Percentiles rank a stretch among this genome's conserved stretches.
phyloP scores from a whole-genome alignment of 179 eudicot genomes.

The Vitellaria paradoxa region DNA sequence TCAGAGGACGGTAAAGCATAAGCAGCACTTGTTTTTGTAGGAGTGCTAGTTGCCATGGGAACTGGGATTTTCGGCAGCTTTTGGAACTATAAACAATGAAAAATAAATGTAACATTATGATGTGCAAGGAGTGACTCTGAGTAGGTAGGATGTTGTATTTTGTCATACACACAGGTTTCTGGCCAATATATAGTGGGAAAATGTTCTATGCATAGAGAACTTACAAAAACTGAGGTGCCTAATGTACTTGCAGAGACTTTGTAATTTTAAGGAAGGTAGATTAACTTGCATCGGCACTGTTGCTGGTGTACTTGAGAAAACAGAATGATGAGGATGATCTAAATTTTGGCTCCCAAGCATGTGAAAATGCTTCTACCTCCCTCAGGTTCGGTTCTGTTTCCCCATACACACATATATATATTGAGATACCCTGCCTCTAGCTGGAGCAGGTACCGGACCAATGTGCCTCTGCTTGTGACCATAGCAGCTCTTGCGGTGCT shows the following conservation, averaged over 20 bases:
- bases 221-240: not conserved
- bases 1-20: constrained; percentile 3
- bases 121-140: constrained; percentile 12
- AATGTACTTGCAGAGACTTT: not conserved
- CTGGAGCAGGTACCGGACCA: too few species aligned
- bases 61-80: not conserved
- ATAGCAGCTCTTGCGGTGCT: too few species aligned
- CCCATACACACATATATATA: not conserved
- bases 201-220: constrained; percentile 7
- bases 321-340: not conserved
- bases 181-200: not conserved
- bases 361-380: not conserved
- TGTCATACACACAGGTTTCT: not conserved
- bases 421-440: not conserved
- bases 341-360: not conserved
- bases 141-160: constrained; percentile 13
- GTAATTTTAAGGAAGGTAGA: not conserved
- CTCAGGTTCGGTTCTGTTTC: not conserved
- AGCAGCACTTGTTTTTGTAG: constrained; percentile 17
- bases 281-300: constrained; percentile 1
- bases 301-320: not conserved
- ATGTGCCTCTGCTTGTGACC: too few species aligned
- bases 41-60: not conserved
- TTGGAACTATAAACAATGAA: not conserved
- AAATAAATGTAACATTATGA: constrained; percentile 15